These are phyloP conservation scores for Fusarium buxicola DNA, from an alignment of 2,329 filamentous ascomycete genomes.

Conservation along the genomic window DNA sequence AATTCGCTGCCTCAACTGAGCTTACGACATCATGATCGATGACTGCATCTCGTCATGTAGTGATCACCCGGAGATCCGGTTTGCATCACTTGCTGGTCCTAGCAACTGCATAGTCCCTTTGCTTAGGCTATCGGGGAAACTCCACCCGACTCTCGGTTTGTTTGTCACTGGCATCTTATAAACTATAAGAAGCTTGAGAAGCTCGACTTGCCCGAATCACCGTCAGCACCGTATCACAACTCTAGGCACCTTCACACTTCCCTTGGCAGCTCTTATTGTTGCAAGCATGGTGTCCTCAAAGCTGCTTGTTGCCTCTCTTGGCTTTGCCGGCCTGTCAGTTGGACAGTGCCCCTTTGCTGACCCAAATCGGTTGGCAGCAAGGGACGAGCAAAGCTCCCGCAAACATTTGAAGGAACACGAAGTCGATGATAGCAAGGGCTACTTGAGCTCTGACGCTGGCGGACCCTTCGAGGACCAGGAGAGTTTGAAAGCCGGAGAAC, in stretches of 20 bases:
- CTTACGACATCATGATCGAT: conserved; percentile 12
- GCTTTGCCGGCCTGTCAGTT: conserved; percentile 43
- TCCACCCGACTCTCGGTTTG: not conserved
- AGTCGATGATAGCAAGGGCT: conserved; percentile 65
- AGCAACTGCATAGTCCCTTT: conserved; percentile 2
- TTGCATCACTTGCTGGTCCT: conserved; percentile 13
- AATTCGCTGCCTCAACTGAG: not conserved
- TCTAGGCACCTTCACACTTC: not conserved
- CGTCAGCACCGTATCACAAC: not conserved
- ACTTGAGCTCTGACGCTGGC: conserved; percentile 74
- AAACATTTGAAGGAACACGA: conserved; percentile 52
- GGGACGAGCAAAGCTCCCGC: conserved; percentile 47
- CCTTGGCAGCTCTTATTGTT: not conserved
- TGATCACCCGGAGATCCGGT: conserved; percentile 8
- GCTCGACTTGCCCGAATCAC: not conserved
- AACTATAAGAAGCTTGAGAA: conserved; percentile 24
- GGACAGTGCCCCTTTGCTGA: conserved; percentile 53
- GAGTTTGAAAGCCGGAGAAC: conserved; percentile 73
- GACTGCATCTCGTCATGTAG: conserved; percentile 8
- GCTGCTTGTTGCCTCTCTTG: conserved; percentile 41
- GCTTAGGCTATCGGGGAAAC: not conserved
- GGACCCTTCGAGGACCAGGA: conserved; percentile 75
- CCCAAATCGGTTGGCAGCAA: conserved; percentile 39
- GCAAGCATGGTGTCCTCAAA: conserved; percentile 44
- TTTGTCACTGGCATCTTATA: not conserved